Evolutionary conservation across 139 green algal genomes (phyloP).

Genomic region (Chlamydomonas sp.): DNA sequence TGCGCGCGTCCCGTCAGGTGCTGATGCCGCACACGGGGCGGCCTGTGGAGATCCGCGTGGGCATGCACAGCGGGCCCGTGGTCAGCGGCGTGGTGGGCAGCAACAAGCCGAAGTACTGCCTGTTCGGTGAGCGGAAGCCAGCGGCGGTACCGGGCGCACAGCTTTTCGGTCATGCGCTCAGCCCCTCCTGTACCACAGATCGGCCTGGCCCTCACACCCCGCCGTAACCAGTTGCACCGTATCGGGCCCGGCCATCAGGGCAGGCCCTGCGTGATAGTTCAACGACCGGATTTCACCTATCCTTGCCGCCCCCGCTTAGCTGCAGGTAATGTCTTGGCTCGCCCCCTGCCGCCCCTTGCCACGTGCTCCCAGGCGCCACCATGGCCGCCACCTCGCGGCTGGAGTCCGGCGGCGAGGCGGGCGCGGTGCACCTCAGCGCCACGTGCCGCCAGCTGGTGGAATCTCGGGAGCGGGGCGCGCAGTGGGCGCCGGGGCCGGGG

Average conservation of each 20-base stretch:
- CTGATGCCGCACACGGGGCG: too few relatives aligned
- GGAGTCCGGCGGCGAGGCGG: slow-evolving; percentile 43
- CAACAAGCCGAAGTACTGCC: too few relatives aligned
- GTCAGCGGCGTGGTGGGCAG: background rate
- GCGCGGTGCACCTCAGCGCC: slow-evolving; percentile 33
- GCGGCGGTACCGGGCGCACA: background rate
- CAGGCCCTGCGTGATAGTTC: too few relatives aligned
- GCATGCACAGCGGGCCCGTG: slow-evolving; percentile 37
- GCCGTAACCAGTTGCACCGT: background rate
- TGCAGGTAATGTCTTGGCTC: too few relatives aligned
- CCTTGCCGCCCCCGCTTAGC: too few relatives aligned
- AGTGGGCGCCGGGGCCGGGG: too few relatives aligned
- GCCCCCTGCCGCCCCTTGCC: too few relatives aligned
- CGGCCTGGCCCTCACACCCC: background rate
- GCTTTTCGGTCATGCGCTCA: background rate
- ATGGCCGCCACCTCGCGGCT: slow-evolving; percentile 56
- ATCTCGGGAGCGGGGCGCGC: too few relatives aligned
- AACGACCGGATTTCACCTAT: too few relatives aligned
- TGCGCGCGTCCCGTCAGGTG: background rate
- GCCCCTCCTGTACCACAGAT: too few relatives aligned
- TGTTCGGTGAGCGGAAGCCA: background rate
- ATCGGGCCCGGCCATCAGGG: background rate
- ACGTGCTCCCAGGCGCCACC: slow-evolving; percentile 9
- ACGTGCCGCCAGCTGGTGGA: too few relatives aligned
- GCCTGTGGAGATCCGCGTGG: slow-evolving; percentile 16